These are phyloP conservation scores for Suillus americanus DNA, from an alignment of 768 basidiomycete genomes.

Conservation along the genomic window DNA sequence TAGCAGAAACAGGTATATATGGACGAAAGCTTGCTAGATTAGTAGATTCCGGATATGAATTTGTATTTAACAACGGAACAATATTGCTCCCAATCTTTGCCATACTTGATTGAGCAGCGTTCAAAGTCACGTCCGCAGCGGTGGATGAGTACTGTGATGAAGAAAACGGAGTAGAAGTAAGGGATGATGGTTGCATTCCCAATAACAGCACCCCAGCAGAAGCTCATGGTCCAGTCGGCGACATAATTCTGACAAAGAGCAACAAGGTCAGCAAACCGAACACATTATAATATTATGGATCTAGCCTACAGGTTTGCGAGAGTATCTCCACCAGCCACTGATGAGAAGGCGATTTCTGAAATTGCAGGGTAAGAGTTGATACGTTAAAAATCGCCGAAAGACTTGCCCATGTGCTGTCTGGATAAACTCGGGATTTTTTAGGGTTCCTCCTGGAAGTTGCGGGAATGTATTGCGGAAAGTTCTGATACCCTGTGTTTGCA, in stretches of 20 bases:
- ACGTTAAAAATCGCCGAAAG: background rate
- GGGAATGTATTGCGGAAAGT: conserved; percentile 91
- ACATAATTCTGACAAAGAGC: conserved; percentile 72
- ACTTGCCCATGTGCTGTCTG: conserved; percentile 89
- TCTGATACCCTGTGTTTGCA: conserved; percentile 90
- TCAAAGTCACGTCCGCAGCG: conserved; percentile 94
- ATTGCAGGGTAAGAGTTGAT: conserved; percentile 3
- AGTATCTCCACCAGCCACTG: conserved; percentile 92
- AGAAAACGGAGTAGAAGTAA: conserved; percentile 97
- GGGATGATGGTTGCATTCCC: conserved; percentile 81
- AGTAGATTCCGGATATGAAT: conserved; percentile 89
- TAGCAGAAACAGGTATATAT: conserved; percentile 13
- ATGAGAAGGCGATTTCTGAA: conserved; percentile 84
- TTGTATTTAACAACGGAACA: conserved; percentile 86
- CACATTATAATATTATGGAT: background rate
- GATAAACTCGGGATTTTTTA: conserved; percentile 87
- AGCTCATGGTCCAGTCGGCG: conserved; percentile 86
- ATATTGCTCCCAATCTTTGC: conserved; percentile 92
- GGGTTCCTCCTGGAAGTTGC: conserved; percentile 77
- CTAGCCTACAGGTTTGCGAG: conserved; percentile 81
- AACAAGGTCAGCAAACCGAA: background rate
- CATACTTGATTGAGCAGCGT: conserved; percentile 89
- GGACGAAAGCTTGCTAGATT: conserved; percentile 16
- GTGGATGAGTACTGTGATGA: conserved; percentile 89
- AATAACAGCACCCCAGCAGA: conserved; percentile 81